A percentile compares a stretch with the other conserved stretches of the same genome.
These are phyloP conservation scores for Scutellaria baicalensis DNA, from an alignment of 257 asterid species.

Conservation along the genomic window DNA sequence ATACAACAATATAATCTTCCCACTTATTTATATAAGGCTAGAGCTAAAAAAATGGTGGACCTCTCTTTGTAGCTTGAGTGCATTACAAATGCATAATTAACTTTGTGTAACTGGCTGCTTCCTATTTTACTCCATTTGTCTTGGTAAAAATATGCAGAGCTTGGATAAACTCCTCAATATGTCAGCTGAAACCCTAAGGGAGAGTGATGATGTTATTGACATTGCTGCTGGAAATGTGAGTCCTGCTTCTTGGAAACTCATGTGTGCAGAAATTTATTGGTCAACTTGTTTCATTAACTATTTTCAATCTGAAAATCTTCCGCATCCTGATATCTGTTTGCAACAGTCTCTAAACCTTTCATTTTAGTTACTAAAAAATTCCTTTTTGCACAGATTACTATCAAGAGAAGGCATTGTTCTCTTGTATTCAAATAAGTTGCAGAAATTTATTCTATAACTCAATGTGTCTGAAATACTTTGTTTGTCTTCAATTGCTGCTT, in stretches of 20 bases:
- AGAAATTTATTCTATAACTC: not conserved
- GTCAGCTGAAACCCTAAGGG: conserved; percentile 50
- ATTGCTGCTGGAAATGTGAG: conserved; percentile 33
- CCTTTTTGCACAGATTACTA: conserved; percentile 1
- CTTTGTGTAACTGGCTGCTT: conserved; percentile 3
- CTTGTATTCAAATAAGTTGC: not conserved
- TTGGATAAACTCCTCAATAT: conserved; percentile 62
- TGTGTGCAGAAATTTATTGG: not conserved
- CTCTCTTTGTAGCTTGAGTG: not conserved
- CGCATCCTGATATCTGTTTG: not conserved
- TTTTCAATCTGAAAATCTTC: not conserved
- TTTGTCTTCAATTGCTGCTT: conserved; percentile 14
- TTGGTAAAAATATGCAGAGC: conserved; percentile 49
- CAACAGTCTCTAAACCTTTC: not conserved
- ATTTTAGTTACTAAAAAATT: not conserved
- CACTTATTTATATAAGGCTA: not conserved
- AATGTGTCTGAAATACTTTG: not conserved
- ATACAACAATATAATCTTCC: not conserved
- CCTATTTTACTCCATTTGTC: conserved; percentile 6
- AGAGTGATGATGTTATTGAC: conserved; percentile 52
- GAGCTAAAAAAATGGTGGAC: conserved; percentile 2
- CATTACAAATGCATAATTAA: not conserved
- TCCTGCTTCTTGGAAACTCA: conserved; percentile 10
- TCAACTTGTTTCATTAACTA: conserved; percentile 4
- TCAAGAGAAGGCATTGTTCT: not conserved